Percentiles rank a stretch among this genome's conserved stretches.
Evolutionary conservation across 345 rosid genomes (phyloP).

Genomic region (Eucalyptus tenuipes): DNA sequence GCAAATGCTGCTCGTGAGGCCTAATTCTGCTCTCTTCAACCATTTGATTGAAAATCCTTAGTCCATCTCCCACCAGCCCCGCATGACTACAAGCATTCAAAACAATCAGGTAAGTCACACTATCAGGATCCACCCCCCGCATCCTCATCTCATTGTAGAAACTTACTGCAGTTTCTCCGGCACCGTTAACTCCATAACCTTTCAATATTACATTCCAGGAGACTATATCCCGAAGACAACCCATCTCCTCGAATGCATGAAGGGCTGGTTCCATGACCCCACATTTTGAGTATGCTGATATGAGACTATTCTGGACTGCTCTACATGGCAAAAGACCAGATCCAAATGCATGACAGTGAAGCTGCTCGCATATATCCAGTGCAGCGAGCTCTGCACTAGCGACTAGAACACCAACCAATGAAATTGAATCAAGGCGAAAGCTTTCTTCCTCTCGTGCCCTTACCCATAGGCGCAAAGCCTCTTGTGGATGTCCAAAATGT

Average conservation of each 20-base stretch:
- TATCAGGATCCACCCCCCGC: constrained; percentile 13
- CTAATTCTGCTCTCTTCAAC: constrained; percentile 9
- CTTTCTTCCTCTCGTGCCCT: constrained; percentile 7
- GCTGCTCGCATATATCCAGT: constrained; percentile 22
- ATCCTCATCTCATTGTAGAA: constrained; percentile 23
- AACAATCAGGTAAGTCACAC: constrained; percentile 19
- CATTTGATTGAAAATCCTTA: constrained; percentile 24
- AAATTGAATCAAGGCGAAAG: constrained; percentile 14
- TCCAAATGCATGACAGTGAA: constrained; percentile 18
- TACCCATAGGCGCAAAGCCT: constrained; percentile 19
- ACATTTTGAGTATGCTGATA: constrained; percentile 38
- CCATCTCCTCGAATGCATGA: constrained; percentile 17
- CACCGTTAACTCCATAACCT: constrained; percentile 25
- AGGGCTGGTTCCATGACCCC: constrained; percentile 17
- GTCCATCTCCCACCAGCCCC: constrained; percentile 19
- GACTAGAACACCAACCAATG: constrained; percentile 8
- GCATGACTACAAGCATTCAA: constrained; percentile 32
- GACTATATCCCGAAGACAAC: constrained; percentile 11
- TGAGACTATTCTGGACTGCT: constrained; percentile 25
- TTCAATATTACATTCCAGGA: constrained; percentile 40
- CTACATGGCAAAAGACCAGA: constrained; percentile 4
- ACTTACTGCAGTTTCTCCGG: constrained; percentile 18
- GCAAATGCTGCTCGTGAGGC: constrained; percentile 21
- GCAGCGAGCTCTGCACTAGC: constrained; percentile 19
- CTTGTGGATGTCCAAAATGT: constrained; percentile 16